Evolutionary conservation across 441 rosid species (phyloP), one percentile per base, ranked within the genome.

Genomic region (Caryocar brasiliense): DNA sequence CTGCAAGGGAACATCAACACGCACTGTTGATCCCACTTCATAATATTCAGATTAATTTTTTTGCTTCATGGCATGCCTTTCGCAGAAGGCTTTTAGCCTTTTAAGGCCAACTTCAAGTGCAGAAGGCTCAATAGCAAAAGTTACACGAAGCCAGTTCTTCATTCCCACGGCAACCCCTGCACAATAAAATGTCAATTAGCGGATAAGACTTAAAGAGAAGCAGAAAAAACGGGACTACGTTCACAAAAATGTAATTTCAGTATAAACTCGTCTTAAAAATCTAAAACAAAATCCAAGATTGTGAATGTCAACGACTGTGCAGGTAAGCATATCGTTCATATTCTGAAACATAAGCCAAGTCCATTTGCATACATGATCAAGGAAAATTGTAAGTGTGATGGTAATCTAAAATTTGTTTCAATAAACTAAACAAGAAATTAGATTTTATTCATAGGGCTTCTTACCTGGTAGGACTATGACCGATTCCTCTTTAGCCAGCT

Each of bases 71-170:
- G 78, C 71, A 59, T 82, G 83, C 63, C 95, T 82, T 27, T 55
- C 39, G 47, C 63, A 77, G 66, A 80, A 88, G 54, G 74, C 66
- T 37, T 74, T 73, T 2, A 88, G 36, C 59, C 92, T 82, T 24
- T 52, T 62, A 26, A 85, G 51, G 24, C 82, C 89, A 30, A 70
- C 85, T 65, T 76, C 78, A 7, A 77, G 83, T 34, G 64, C 29
- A 22, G 71, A 65, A 20, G 68, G 71, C 34, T 84, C 91, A 3
- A 72, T 46, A 2, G 80, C 82, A 17, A 80, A 78, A 15, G 88
- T 73, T 64, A 84, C 50, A 38, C 91, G 84, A 42, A 84, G 64
- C 94, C 88, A 87, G 40, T 80, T 74, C 79, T 78, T 80, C 71
- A 73, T n/a, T 6, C 86, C 96, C 35, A 76, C 61, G 10, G 70